Base-by-base conservation (phyloP, 495 filamentous ascomycete genomes). In the Choiromyces venosus region DNA sequence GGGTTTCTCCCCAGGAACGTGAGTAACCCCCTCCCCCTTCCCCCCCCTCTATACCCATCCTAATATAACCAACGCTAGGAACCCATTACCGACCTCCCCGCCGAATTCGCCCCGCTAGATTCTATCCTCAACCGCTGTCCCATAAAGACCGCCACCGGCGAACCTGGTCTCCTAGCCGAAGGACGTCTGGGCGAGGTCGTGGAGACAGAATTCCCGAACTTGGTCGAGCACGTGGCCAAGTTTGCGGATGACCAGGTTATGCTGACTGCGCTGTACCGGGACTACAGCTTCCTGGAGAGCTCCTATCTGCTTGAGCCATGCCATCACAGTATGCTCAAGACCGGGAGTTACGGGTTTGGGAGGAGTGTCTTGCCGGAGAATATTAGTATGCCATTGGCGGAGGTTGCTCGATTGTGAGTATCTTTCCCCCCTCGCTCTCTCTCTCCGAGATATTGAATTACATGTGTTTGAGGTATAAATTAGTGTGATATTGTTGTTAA, bases 241-340 rank as follows among this genome's bases (percentile, higher is more conserved):
- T 89, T 93, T 74, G 56, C 56, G 46, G 82, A 85, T 68, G 89
- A 97, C 82, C 85, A 93, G 29, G 89, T 89, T 25, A 84, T 91
- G 38, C 86, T 94, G 85, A 92, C 92, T 80, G 93, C 92, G 37
- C 83, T 94, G 70, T 96, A 96, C 82, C 85, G 93, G 36, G 93
- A 97, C 84, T 97, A 97, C 81, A 90, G 91, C 37, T 97, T 96
- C 84, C 83, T 97, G 4, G 91, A 93, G 1, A 94, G 91, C 19
- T 90, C 93, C 0, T 96, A 95, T 81, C 85, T 97, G 21, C 87
- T 97, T n/a, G 93, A 97, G 84, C 93, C 93, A n/a, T 97, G 93
- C 82, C 93, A 93, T 83, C 85, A 90, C 84, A 86, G 90, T 76
- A 89, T 87, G 77, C 82, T 90, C 70, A 86, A 86, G 37, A 78